phyloP scores from a whole-genome alignment of 1,139 yeast genomes.

The Geotrichum candidum region DNA sequence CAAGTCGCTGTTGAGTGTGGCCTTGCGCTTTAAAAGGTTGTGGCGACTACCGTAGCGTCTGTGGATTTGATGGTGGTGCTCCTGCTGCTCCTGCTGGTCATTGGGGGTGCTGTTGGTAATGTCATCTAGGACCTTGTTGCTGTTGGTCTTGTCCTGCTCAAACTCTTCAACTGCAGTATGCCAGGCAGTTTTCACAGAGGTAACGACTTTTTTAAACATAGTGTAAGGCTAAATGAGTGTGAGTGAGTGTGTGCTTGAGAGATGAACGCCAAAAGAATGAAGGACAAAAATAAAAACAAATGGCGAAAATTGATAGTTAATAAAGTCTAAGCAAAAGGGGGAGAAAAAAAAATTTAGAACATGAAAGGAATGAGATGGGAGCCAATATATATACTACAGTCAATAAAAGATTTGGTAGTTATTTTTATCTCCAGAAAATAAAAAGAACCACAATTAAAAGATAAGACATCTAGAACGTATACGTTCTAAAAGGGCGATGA shows the following conservation, averaged over 20 bases:
- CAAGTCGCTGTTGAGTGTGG: neutral
- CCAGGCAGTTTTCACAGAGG: constrained; percentile 13
- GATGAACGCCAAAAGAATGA: too few species aligned
- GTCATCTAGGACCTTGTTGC: neutral
- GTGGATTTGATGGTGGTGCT: neutral
- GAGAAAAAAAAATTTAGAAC: too few species aligned
- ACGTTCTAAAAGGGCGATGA: too few species aligned
- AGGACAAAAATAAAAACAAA: too few species aligned
- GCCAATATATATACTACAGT: too few species aligned
- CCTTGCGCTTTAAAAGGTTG: neutral
- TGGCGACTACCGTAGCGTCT: neutral
- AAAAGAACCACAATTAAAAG: too few species aligned
- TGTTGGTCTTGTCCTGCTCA: constrained; percentile 4
- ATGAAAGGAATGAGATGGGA: too few species aligned
- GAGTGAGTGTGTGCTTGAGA: neutral
- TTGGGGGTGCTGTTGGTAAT: neutral
- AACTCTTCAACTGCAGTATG: constrained; percentile 10
- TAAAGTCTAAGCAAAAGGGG: too few species aligned
- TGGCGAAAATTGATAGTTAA: too few species aligned
- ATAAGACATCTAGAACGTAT: too few species aligned
- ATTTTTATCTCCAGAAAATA: too few species aligned
- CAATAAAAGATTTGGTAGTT: too few species aligned
- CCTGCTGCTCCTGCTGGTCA: neutral
- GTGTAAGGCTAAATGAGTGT: neutral
- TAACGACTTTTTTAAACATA: constrained; percentile 13